Percentiles rank a stretch among this genome's conserved stretches.
These are phyloP conservation scores for Globisporangium paroecandrum DNA, from an alignment of 352 stramenopile species.

Conservation along the genomic window DNA sequence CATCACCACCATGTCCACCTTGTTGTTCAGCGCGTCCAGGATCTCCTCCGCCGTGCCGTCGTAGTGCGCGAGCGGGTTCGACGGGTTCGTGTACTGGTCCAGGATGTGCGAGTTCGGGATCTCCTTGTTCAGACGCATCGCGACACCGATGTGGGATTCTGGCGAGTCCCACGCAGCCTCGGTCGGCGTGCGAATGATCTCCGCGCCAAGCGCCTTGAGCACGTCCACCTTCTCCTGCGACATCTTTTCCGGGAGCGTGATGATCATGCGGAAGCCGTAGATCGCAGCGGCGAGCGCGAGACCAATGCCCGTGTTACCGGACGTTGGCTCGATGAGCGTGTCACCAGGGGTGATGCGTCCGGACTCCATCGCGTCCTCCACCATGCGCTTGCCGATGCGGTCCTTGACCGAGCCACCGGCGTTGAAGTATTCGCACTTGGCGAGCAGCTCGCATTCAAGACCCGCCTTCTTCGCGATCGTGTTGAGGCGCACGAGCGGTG, in stretches of 20 bases:
- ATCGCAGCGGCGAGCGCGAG: conserved; percentile 94
- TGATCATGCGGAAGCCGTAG: conserved; percentile 94
- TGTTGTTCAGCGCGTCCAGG: conserved; percentile 87
- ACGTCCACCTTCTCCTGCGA: conserved; percentile 95
- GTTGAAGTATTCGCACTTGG: conserved; percentile 98
- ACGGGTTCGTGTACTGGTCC: conserved; percentile 95
- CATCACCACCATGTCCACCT: conserved; percentile 94
- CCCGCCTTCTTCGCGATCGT: conserved; percentile 79
- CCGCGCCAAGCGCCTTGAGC: conserved; percentile 92
- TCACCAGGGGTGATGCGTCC: conserved; percentile 93
- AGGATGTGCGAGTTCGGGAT: conserved; percentile 94
- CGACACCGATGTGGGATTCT: conserved; percentile 93
- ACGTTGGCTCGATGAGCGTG: conserved; percentile 96
- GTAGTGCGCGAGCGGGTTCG: conserved; percentile 94
- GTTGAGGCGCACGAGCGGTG: conserved; percentile 92
- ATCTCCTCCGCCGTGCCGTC: conserved; percentile 95
- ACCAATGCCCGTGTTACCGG: conserved; percentile 97
- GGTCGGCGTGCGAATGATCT: conserved; percentile 95
- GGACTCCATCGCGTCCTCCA: conserved; percentile 89
- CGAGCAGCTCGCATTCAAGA: conserved; percentile 89
- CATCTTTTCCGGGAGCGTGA: conserved; percentile 94
- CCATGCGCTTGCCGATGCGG: conserved; percentile 88
- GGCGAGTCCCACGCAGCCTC: conserved; percentile 95
- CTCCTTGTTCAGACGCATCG: conserved; percentile 87
- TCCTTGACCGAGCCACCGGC: conserved; percentile 89